These are phyloP conservation scores for Saccharomyces pastorianus DNA, from an alignment of 1,139 yeast genomes.

Conservation along the genomic window DNA sequence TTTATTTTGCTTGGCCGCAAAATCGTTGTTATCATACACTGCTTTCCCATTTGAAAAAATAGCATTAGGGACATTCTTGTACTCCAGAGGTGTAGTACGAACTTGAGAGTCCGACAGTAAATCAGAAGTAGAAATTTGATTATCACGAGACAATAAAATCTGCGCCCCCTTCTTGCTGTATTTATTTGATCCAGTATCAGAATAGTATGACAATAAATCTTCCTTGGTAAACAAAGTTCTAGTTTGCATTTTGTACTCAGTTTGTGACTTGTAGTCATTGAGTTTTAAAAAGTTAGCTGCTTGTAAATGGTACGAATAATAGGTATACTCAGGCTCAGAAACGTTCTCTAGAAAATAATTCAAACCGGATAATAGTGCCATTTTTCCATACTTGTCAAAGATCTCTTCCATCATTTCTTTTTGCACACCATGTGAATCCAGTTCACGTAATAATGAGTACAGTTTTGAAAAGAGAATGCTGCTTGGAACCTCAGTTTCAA, in stretches of 20 bases:
- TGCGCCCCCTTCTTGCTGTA: conserved; percentile 26
- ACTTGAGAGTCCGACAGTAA: conserved; percentile 13
- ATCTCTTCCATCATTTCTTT: conserved; percentile 17
- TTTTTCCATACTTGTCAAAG: conserved; percentile 23
- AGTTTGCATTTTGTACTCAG: conserved; percentile 14
- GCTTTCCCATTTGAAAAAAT: neutral
- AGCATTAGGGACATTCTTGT: neutral
- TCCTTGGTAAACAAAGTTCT: conserved; percentile 20
- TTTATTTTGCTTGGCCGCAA: neutral
- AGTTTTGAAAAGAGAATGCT: conserved; percentile 18
- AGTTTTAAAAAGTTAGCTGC: conserved; percentile 26
- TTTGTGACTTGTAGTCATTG: conserved; percentile 23
- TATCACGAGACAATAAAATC: conserved; percentile 19
- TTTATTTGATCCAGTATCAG: conserved; percentile 24
- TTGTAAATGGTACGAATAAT: conserved; percentile 26
- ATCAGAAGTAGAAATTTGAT: conserved; percentile 20
- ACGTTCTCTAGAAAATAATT: conserved; percentile 22
- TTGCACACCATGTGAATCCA: conserved; percentile 13
- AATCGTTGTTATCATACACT: conserved; percentile 3
- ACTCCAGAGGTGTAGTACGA: conserved; percentile 6
- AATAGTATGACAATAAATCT: conserved; percentile 28
- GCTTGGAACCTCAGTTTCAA: conserved; percentile 20
- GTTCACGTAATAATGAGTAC: conserved; percentile 15
- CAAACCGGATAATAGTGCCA: conserved; percentile 28
- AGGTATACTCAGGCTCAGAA: conserved; percentile 14